A percentile compares a stretch with the other conserved stretches of the same genome.
phyloP scores from a whole-genome alignment of 768 basidiomycete species.

The Psilocybe tampanensis region DNA sequence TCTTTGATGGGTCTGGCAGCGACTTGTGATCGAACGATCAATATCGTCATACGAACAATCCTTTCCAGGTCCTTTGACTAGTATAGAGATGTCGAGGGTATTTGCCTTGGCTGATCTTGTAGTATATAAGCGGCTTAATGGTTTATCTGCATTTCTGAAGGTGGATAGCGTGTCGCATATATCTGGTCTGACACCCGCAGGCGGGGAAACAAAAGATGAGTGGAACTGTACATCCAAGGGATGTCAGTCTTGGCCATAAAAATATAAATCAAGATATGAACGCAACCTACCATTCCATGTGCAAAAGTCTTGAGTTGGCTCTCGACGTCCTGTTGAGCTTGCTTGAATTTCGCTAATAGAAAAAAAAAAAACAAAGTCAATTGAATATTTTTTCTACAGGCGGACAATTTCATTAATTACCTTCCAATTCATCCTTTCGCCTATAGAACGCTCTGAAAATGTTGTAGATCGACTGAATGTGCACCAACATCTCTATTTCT shows the following conservation, averaged over 20 bases:
- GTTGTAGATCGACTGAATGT: slow-evolving; percentile 4
- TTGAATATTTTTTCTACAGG: no score
- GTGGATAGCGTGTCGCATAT: background rate
- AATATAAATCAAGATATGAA: background rate
- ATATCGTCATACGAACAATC: background rate
- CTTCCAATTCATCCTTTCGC: slow-evolving; percentile 9
- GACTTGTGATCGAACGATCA: background rate
- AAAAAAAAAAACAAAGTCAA: background rate
- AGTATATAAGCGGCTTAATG: background rate
- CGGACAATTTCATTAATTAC: no score
- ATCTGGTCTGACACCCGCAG: background rate
- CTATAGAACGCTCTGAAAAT: slow-evolving; percentile 15
- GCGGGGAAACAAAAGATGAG: background rate
- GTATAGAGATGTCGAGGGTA: background rate
- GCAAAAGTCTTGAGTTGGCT: slow-evolving; percentile 14
- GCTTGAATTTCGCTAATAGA: slow-evolving; percentile 7
- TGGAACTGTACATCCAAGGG: background rate
- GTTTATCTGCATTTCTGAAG: background rate
- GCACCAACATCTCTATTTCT: slow-evolving; percentile 5
- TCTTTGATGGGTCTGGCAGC: background rate
- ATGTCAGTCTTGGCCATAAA: background rate
- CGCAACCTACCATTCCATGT: slow-evolving; percentile 17
- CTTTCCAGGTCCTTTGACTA: background rate
- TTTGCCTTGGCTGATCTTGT: background rate
- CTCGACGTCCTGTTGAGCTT: slow-evolving; percentile 8